phyloP scores from a whole-genome alignment of 2,329 filamentous ascomycete species.

The Zymoseptoria tritici region DNA sequence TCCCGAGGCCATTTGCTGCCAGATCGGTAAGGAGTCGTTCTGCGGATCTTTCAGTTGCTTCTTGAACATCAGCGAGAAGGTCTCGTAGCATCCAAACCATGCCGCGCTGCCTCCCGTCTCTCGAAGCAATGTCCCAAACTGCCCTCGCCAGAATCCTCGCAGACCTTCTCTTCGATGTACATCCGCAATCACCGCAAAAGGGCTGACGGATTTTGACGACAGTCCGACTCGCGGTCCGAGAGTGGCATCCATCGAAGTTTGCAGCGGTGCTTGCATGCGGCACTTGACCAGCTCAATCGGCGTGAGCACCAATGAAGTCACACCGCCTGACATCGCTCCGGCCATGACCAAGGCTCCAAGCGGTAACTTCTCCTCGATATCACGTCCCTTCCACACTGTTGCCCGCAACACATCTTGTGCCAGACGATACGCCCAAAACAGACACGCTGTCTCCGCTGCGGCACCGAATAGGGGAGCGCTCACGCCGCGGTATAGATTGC shows the following conservation, averaged over 20 bases:
- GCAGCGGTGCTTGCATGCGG: conserved; percentile 77
- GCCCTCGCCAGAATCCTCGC: conserved; percentile 87
- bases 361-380: conserved; percentile 51
- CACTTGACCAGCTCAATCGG: conserved; percentile 97
- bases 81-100: conserved; percentile 92
- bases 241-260: conserved; percentile 24
- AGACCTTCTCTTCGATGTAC: conserved; percentile 79
- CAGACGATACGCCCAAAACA: conserved; percentile 85
- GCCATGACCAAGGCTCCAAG: conserved; percentile 69
- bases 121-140: conserved; percentile 84
- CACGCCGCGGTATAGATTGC: conserved; percentile 84
- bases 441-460: conserved; percentile 80
- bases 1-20: conserved; percentile 81
- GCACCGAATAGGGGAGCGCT: conserved; percentile 85
- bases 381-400: conserved; percentile 39
- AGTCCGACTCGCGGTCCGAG: conserved; percentile 11
- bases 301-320: conserved; percentile 85
- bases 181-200: conserved; percentile 64
- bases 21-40: conserved; percentile 59
- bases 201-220: conserved; percentile 30
- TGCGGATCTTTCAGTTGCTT: conserved; percentile 30
- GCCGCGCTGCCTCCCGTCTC: conserved; percentile 89
- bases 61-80: conserved; percentile 60
- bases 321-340: conserved; percentile 77
- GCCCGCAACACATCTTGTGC: conserved; percentile 54